A percentile compares a stretch with the other conserved stretches of the same genome.
Conservation (phyloP, 495 filamentous ascomycete genomes). For the Pyronema omphalodes region DNA sequence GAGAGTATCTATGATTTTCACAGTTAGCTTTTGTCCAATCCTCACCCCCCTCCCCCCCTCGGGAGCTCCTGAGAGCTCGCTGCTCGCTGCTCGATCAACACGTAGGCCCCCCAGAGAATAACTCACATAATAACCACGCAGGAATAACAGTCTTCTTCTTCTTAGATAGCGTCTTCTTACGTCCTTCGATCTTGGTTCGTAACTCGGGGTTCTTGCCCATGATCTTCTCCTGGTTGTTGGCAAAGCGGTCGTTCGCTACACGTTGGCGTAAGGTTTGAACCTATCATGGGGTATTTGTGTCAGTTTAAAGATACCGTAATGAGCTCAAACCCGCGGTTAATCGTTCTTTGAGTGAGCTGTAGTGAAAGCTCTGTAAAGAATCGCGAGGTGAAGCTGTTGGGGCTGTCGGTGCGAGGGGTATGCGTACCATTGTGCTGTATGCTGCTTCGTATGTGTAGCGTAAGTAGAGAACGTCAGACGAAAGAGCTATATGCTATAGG, state of each 20-base stretch:
- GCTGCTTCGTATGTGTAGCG: no score
- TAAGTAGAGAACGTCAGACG: no score
- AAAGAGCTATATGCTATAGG: no score
- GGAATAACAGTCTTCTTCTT: constrained; percentile 23
- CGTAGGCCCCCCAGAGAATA: constrained; percentile 34
- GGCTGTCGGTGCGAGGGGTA: no score
- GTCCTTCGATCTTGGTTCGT: constrained; percentile 40
- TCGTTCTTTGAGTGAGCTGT: background rate
- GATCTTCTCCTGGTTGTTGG: constrained; percentile 57
- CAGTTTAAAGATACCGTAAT: background rate
- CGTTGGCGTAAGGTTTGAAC: constrained; percentile 91
- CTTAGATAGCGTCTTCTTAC: constrained; percentile 57
- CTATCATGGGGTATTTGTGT: constrained; percentile 28
- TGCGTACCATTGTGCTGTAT: no score
- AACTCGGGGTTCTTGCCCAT: constrained; percentile 65
- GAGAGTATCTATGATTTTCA: no score
- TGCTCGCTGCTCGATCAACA: constrained; percentile 33
- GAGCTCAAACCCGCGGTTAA: background rate
- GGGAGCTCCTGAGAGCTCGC: no score
- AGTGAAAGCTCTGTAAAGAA: no score
- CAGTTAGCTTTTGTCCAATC: no score
- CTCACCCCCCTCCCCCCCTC: no score
- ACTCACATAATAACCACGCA: no score
- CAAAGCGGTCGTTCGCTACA: constrained; percentile 69
- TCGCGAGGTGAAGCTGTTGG: no score